Conservation (phyloP, 2,329 filamentous ascomycete genomes). For the Diaporthe helianthi region DNA sequence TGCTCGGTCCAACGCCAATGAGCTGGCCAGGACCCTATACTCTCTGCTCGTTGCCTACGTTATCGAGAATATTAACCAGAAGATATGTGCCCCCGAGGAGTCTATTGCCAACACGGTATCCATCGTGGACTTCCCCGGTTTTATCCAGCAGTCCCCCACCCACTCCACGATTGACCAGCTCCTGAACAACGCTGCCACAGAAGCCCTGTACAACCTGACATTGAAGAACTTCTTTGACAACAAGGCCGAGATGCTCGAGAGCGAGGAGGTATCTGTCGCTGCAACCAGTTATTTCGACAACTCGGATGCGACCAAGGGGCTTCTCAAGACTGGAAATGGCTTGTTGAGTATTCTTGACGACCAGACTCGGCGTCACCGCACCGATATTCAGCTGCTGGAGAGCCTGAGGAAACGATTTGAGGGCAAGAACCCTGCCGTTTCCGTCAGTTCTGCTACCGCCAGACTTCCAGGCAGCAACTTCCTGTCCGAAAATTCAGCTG, state of each 20-base stretch:
- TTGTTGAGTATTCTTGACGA: constrained; percentile 94
- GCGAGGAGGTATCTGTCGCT: constrained; percentile 88
- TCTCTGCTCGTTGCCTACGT: constrained; percentile 93
- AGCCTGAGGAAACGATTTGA: constrained; percentile 92
- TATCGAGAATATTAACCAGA: constrained; percentile 91
- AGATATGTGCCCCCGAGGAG: constrained; percentile 85
- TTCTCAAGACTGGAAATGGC: constrained; percentile 92
- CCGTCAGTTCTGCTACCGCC: constrained; percentile 76
- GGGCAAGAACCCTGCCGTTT: constrained; percentile 90
- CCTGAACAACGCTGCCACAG: constrained; percentile 91
- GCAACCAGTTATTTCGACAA: constrained; percentile 98
- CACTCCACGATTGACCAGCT: constrained; percentile 89
- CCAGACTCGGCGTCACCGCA: constrained; percentile 87
- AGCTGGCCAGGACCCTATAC: constrained; percentile 91
- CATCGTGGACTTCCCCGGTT: constrained; percentile 95
- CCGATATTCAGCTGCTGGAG: constrained; percentile 88
- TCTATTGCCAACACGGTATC: constrained; percentile 92
- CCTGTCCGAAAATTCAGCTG: constrained; percentile 78
- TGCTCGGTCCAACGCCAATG: constrained; percentile 89
- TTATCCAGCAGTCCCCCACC: constrained; percentile 83
- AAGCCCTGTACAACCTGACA: constrained; percentile 91
- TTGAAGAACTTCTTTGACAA: constrained; percentile 96
- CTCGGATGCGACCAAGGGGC: constrained; percentile 87
- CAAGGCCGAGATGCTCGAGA: constrained; percentile 91
- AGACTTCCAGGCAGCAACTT: constrained; percentile 90